Conservation (phyloP, 495 filamentous ascomycete species). For the Lentithecium fluviatile region DNA sequence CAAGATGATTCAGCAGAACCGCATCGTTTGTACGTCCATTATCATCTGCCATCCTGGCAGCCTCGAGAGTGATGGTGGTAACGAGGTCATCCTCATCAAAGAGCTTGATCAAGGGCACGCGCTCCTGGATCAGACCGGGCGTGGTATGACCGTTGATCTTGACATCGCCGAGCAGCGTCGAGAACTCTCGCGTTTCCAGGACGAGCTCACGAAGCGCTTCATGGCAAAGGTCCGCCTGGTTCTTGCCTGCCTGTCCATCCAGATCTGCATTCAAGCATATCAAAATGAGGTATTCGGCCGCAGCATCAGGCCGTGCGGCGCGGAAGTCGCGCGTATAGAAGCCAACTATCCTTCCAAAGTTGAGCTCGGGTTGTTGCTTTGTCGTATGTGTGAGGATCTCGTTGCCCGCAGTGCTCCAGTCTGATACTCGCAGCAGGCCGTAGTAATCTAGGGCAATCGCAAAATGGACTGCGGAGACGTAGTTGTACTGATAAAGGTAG, state of each 20-base stretch:
- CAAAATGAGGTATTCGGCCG: conserved; percentile 88
- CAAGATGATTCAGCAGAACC: conserved; percentile 89
- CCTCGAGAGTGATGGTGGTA: conserved; percentile 80
- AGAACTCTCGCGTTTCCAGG: conserved; percentile 90
- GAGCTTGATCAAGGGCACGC: conserved; percentile 78
- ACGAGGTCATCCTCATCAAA: conserved; percentile 78
- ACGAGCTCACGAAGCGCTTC: conserved; percentile 94
- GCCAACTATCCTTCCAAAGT: conserved; percentile 88
- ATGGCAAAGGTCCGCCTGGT: conserved; percentile 80
- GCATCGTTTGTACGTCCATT: conserved; percentile 90
- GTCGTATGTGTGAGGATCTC: conserved; percentile 72
- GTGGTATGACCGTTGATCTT: conserved; percentile 75
- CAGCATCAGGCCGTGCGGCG: conserved; percentile 77
- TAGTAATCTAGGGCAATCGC: conserved; percentile 88
- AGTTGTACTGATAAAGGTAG: conserved; percentile 84
- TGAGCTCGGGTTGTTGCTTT: conserved; percentile 81
- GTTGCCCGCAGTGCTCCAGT: conserved; percentile 64
- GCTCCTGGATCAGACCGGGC: conserved; percentile 82
- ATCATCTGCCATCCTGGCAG: conserved; percentile 87
- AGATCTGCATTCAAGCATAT: conserved; percentile 93
- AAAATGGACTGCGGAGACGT: conserved; percentile 92
- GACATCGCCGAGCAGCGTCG: conserved; percentile 89
- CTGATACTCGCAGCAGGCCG: conserved; percentile 80
- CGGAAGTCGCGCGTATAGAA: conserved; percentile 96
- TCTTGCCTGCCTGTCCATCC: conserved; percentile 65